phyloP scores from a whole-genome alignment of 345 rosid species.

The Nasturtium officinale region DNA sequence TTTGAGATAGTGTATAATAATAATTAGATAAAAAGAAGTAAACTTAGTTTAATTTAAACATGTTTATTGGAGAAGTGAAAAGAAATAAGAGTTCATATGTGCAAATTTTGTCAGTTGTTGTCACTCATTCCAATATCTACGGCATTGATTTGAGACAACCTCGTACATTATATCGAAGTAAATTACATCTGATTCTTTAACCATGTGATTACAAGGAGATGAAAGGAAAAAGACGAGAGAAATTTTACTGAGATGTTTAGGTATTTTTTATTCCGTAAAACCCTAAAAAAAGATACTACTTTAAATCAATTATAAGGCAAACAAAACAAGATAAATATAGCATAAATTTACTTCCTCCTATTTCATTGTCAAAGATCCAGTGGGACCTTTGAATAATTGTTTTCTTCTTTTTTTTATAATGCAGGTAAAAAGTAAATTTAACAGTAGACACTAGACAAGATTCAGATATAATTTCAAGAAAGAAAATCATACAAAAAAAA shows the following conservation, averaged over 20 bases:
- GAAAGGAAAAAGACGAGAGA: not conserved
- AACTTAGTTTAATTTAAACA: not conserved
- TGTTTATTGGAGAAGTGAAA: not conserved
- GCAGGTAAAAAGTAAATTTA: not conserved
- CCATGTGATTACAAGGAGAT: not conserved
- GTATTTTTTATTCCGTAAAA: not conserved
- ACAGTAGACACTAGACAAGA: not conserved
- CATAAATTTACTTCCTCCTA: not conserved
- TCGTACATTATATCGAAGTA: not conserved
- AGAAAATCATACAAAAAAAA: not conserved
- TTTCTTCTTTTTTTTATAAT: not conserved
- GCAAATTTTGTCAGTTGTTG: not conserved
- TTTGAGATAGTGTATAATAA: not conserved
- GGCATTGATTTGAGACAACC: not conserved
- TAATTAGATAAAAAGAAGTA: not conserved
- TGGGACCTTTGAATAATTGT: not conserved
- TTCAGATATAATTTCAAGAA: not conserved
- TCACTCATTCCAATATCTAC: not conserved
- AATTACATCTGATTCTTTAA: not conserved
- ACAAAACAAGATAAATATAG: not conserved
- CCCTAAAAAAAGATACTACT: too few relatives aligned
- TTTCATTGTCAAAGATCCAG: not conserved
- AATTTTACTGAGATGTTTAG: not conserved
- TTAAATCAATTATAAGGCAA: too few relatives aligned
- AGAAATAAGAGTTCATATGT: not conserved